Percentiles rank a stretch among this genome's conserved stretches.
Conservation (phyloP, 2,329 filamentous ascomycete genomes). For the Myriosclerotinia duriaeana region DNA sequence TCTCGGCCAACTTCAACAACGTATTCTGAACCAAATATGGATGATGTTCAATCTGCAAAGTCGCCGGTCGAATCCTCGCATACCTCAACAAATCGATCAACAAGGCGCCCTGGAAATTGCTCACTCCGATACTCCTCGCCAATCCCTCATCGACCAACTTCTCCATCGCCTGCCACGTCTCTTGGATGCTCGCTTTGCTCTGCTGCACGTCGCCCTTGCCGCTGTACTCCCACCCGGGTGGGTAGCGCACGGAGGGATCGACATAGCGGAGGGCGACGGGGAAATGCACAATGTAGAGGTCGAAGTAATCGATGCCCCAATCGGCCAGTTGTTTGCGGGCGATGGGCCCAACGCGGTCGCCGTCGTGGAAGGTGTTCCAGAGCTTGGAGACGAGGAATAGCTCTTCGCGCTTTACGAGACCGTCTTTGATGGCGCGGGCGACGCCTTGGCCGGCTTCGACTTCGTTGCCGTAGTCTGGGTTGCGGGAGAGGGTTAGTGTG, state of each 20-base stretch:
- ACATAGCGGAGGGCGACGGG: constrained; percentile 84
- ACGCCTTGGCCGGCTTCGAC: constrained; percentile 75
- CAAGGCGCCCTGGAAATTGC: constrained; percentile 78
- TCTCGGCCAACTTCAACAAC: constrained; percentile 67
- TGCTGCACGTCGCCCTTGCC: constrained; percentile 58
- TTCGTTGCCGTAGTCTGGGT: constrained; percentile 78
- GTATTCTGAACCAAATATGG: constrained; percentile 78
- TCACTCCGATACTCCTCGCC: constrained; percentile 72
- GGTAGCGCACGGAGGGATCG: constrained; percentile 75
- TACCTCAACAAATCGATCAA: constrained; percentile 79
- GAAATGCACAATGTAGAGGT: constrained; percentile 88
- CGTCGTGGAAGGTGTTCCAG: constrained; percentile 89
- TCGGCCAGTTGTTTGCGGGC: constrained; percentile 74
- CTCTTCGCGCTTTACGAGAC: constrained; percentile 78
- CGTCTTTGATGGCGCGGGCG: constrained; percentile 75
- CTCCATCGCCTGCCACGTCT: constrained; percentile 84
- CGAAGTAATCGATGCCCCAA: constrained; percentile 86
- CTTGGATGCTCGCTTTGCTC: constrained; percentile 70
- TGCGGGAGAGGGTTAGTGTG: background rate
- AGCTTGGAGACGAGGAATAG: constrained; percentile 93
- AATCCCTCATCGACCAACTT: constrained; percentile 66
- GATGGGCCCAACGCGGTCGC: constrained; percentile 73
- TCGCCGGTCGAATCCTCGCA: constrained; percentile 70
- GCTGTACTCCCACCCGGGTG: constrained; percentile 73
- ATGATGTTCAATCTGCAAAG: constrained; percentile 88